A percentile compares a stretch with the other conserved stretches of the same genome.
Conservation (phyloP, 345 rosid genomes). For the Stellera chamaejasme region DNA sequence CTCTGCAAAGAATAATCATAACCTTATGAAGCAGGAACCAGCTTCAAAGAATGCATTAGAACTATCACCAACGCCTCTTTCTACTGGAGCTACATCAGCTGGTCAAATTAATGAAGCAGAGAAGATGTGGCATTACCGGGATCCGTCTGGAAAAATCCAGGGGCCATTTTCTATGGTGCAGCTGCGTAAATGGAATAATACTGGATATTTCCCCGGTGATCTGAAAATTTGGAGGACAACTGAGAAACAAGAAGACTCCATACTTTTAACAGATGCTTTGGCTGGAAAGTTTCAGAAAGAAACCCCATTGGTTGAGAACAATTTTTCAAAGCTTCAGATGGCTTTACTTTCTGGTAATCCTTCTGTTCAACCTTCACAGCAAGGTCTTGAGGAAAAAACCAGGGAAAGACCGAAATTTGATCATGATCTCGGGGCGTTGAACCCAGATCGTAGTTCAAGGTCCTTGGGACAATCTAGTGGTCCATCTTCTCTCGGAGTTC, state of each 20-base stretch:
- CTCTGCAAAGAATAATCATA: conserved; percentile 26
- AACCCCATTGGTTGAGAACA: conserved; percentile 25
- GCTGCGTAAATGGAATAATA: conserved; percentile 90
- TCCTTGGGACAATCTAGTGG: conserved; percentile 21
- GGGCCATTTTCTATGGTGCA: conserved; percentile 95
- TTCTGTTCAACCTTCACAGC: conserved; percentile 17
- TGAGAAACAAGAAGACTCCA: conserved; percentile 59
- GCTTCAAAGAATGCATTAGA: conserved; percentile 38
- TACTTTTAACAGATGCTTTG: conserved; percentile 71
- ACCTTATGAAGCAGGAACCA: conserved; percentile 30
- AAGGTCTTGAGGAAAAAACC: conserved; percentile 19
- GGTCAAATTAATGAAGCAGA: conserved; percentile 63
- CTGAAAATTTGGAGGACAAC: conserved; percentile 72
- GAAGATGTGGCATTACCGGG: conserved; percentile 88
- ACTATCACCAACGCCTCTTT: conserved; percentile 25
- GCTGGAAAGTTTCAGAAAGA: conserved; percentile 59
- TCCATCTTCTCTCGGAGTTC: conserved; percentile 43
- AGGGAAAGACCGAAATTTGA: conserved; percentile 25
- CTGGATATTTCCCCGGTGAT: conserved; percentile 86
- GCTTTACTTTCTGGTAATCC: conserved; percentile 25
- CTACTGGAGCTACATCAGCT: conserved; percentile 26
- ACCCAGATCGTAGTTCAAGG: conserved; percentile 11
- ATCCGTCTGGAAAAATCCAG: conserved; percentile 93
- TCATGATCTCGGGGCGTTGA: conserved; percentile 23
- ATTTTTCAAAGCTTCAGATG: conserved; percentile 28